Base-by-base conservation (phyloP, 2,329 filamentous ascomycete genomes). In the Pseudogymnoascus sp. region DNA sequence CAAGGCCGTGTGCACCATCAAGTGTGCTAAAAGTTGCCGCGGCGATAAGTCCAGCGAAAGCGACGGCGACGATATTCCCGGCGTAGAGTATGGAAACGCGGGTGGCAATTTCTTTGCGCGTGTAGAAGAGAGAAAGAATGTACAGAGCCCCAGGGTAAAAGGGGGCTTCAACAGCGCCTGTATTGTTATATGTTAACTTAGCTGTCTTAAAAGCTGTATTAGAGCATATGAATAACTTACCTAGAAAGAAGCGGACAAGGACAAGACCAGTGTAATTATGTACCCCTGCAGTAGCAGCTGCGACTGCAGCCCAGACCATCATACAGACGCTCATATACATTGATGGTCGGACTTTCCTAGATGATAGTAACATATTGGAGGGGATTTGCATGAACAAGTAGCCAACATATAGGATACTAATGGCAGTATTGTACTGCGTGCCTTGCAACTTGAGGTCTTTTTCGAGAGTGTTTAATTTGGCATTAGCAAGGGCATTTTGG, bases 1-100 rank as follows among this genome's bases (percentile, higher is more conserved):
- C 60, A 29, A 66, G 37, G 4, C 67, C 67, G 21, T 56, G 44
- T 3, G 62, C 59, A 6, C 67, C 67, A 56, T 68, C 61, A 15
- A 67, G 62, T 4, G 59, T 56, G 7, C 50, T 31, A 13, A 65
- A 67, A 1, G 59, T 62, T 3, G 62, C 83, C 0, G 79, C 81
- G 69, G 85, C 83, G 65, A 88, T 81, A 70, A 85, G 83, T 3
- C 83, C 84, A n/a, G 62, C 63, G 50, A 79, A 79, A 0, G 76
- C 76, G 0, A 74, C 77, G 0, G 77, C 75, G 0, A 77, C 78
- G 35, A 82, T 77, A 17, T 74, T 75, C 1, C 76, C 77, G 0
- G 78, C 74, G 64, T 81, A 81, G 1, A 81, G 72, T 63, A 80
- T 76, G 1, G 77, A 75, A 7, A 79, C 76, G 44, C 78, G 73